Evolutionary conservation across 2,329 filamentous ascomycete genomes (phyloP).

Genomic region (Sodiomyces alkalinus): DNA sequence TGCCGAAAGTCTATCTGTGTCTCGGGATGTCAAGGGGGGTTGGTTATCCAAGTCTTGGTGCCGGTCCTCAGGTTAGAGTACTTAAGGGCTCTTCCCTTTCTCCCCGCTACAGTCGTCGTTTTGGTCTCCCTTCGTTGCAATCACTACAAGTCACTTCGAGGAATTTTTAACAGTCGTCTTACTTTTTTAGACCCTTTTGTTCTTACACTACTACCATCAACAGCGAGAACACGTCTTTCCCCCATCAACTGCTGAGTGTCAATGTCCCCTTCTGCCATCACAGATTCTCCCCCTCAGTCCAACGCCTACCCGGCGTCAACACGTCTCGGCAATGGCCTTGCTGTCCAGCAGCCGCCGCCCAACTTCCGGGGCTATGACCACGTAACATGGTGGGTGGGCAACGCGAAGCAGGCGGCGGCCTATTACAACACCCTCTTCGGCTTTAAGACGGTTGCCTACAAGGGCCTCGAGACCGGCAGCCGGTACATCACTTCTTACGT

Average conservation of each 20-base stretch:
- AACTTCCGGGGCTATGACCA: constrained; percentile 81
- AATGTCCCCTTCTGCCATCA: constrained; percentile 47
- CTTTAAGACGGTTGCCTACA: constrained; percentile 70
- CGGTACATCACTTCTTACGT: constrained; percentile 74
- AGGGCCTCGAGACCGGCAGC: constrained; percentile 76
- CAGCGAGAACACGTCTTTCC: constrained; percentile 1
- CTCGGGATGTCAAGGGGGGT: too few relatives aligned
- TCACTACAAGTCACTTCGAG: neutral
- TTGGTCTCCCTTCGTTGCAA: neutral
- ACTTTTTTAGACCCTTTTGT: neutral
- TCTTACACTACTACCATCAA: neutral
- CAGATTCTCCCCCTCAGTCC: constrained; percentile 30
- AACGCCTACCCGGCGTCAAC: constrained; percentile 21
- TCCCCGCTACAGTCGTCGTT: too few relatives aligned
- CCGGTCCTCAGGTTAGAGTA: too few relatives aligned
- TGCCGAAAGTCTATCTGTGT: too few relatives aligned
- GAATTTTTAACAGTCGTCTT: too few relatives aligned
- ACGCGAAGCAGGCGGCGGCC: constrained; percentile 84
- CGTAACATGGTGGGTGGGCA: constrained; percentile 91
- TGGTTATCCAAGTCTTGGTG: too few relatives aligned
- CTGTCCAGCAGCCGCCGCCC: constrained; percentile 31
- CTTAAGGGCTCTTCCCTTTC: too few relatives aligned
- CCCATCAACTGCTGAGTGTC: constrained; percentile 9
- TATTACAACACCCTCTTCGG: constrained; percentile 84
- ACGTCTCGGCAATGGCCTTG: constrained; percentile 28